Evolutionary conservation across 164 flowering plant genomes (phyloP).

Genomic region (Vitis labrusca): DNA sequence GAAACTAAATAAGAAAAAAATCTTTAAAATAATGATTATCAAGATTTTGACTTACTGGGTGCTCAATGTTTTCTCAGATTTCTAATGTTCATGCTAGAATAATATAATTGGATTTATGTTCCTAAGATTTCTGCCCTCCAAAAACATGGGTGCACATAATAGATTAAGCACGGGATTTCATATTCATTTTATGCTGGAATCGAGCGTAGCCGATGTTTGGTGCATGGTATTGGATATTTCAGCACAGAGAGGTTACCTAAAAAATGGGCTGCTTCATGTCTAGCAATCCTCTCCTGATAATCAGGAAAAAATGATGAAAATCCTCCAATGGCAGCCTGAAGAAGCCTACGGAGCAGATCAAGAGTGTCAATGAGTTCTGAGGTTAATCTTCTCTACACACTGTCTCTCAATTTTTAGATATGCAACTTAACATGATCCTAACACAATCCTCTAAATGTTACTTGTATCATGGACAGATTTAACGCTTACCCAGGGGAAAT

Average conservation of each 20-base stretch:
- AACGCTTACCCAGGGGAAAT: slow-evolving; percentile 78
- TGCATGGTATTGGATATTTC: too few relatives aligned
- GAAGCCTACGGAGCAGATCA: slow-evolving; percentile 58
- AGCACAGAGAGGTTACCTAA: slow-evolving; percentile 43
- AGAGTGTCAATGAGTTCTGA: background rate
- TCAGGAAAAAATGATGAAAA: slow-evolving; percentile 90
- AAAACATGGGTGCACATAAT: too few relatives aligned
- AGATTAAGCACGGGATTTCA: too few relatives aligned
- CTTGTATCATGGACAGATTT: background rate
- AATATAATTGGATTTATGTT: too few relatives aligned
- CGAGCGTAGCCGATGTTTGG: too few relatives aligned
- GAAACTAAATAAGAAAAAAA: background rate
- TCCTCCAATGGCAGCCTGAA: slow-evolving; percentile 87
- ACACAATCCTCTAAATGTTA: background rate
- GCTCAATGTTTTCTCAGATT: too few relatives aligned
- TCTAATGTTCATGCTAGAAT: too few relatives aligned
- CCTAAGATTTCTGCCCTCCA: too few relatives aligned
- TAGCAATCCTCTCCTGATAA: slow-evolving; percentile 82
- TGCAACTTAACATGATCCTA: background rate
- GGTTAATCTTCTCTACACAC: too few relatives aligned
- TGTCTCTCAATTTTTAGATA: background rate
- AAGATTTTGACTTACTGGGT: too few relatives aligned
- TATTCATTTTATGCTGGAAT: too few relatives aligned
- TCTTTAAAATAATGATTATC: too few relatives aligned
- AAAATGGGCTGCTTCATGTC: slow-evolving; percentile 98